These are phyloP conservation scores for Termitomyces sp. DNA, from an alignment of 768 basidiomycete genomes.

Conservation along the genomic window DNA sequence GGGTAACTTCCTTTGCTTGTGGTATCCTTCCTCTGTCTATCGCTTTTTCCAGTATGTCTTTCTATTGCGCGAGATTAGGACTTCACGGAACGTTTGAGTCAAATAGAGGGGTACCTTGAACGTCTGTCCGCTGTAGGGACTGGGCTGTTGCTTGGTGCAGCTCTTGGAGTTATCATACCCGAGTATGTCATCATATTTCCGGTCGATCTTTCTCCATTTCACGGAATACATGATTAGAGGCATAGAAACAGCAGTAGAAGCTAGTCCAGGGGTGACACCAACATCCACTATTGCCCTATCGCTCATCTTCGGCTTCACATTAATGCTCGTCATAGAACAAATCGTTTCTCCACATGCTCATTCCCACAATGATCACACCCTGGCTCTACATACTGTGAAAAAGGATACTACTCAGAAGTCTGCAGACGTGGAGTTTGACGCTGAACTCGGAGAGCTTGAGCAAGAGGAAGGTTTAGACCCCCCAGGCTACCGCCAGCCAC, in stretches of 20 bases:
- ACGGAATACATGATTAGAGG: conserved; percentile 42
- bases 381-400: conserved; percentile 20
- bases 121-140: conserved; percentile 58
- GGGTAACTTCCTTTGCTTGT: conserved; percentile 54
- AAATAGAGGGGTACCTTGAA: conserved; percentile 31
- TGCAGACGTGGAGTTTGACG: conserved; percentile 49
- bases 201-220: not conserved
- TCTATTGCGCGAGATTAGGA: not conserved
- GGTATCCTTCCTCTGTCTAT: conserved; percentile 77
- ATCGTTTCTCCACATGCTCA: conserved; percentile 48
- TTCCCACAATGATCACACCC: conserved; percentile 22
- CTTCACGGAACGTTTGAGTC: not conserved
- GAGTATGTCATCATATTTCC: conserved; percentile 53
- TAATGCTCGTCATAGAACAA: conserved; percentile 70
- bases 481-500: conserved; percentile 17
- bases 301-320: conserved; percentile 53
- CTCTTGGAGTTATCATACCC: conserved; percentile 87
- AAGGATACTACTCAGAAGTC: conserved; percentile 7
- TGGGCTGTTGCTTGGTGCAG: conserved; percentile 85
- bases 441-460: conserved; percentile 56
- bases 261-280: conserved; percentile 34
- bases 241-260: conserved; percentile 51
- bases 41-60: conserved; percentile 57
- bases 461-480: conserved; percentile 27
- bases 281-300: conserved; percentile 55